Conservation (phyloP, 2,329 filamentous ascomycete species). For the Colletotrichum lupini region DNA sequence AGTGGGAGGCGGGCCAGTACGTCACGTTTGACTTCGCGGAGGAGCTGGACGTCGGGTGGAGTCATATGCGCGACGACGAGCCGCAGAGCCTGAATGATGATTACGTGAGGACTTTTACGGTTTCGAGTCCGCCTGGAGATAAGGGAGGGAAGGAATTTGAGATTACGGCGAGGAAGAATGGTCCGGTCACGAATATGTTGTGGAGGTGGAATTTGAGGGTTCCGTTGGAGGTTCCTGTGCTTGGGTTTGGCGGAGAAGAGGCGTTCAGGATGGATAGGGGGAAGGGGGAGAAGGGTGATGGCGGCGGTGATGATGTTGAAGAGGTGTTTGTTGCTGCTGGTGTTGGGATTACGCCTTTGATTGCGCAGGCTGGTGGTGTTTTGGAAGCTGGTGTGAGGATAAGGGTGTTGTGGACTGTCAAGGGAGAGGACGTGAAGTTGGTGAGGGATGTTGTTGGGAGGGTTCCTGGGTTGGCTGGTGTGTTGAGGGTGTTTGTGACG, state of each 20-base stretch:
- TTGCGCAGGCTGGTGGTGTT: slow-evolving; percentile 71
- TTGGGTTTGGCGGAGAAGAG: slow-evolving; percentile 77
- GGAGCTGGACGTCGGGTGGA: slow-evolving; percentile 79
- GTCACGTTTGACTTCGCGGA: slow-evolving; percentile 78
- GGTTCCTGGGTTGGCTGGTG: slow-evolving; percentile 61
- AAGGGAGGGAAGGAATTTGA: slow-evolving; percentile 59
- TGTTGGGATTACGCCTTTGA: slow-evolving; percentile 84
- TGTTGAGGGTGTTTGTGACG: slow-evolving; percentile 74
- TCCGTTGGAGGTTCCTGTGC: slow-evolving; percentile 72
- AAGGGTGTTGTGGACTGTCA: slow-evolving; percentile 75
- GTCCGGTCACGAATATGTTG: slow-evolving; percentile 74
- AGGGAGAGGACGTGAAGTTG: slow-evolving; percentile 69
- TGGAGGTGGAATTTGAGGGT: slow-evolving; percentile 65
- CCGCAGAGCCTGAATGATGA: slow-evolving; percentile 86
- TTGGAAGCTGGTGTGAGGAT: slow-evolving; percentile 56
- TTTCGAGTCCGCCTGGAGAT: slow-evolving; percentile 69
- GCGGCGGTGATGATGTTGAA: slow-evolving; percentile 36
- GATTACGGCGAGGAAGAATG: slow-evolving; percentile 77
- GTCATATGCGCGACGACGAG: slow-evolving; percentile 86
- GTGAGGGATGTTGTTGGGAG: slow-evolving; percentile 68
- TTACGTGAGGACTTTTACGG: slow-evolving; percentile 84
- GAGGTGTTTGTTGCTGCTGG: slow-evolving; percentile 79
- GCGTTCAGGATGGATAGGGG: slow-evolving; percentile 46
- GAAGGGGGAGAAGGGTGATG: slow-evolving; percentile 7
- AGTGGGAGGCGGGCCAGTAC: slow-evolving; percentile 79